phyloP scores from a whole-genome alignment of 495 filamentous ascomycete species.

The Penicilliopsis zonata region DNA sequence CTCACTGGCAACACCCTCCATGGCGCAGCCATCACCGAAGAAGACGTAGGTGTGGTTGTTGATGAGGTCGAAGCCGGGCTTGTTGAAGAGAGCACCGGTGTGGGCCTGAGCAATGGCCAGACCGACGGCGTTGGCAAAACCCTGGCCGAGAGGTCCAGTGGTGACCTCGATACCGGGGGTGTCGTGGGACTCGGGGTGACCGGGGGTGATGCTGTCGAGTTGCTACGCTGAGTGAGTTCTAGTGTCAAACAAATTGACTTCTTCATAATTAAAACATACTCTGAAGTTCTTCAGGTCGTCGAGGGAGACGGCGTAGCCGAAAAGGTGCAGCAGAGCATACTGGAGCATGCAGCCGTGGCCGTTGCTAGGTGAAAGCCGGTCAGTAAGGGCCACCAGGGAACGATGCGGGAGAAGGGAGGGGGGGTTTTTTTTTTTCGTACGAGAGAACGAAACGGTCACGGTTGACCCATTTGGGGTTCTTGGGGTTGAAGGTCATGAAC shows the following conservation, averaged over 20 bases:
- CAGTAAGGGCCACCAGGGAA: neutral
- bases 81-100: constrained; percentile 87
- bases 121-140: constrained; percentile 91
- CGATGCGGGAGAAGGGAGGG: constrained; percentile 1
- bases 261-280: constrained; percentile 40
- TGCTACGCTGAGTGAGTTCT: constrained; percentile 27
- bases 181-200: constrained; percentile 93
- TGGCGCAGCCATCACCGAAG: constrained; percentile 96
- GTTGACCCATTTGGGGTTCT: constrained; percentile 95
- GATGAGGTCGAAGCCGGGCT: constrained; percentile 81
- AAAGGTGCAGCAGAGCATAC: constrained; percentile 95
- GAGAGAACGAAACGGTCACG: constrained; percentile 98
- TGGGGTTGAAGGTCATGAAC: constrained; percentile 99
- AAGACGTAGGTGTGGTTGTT: constrained; percentile 95
- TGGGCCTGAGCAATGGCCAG: constrained; percentile 92
- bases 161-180: constrained; percentile 96
- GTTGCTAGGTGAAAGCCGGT: constrained; percentile 50
- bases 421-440: constrained; percentile 70
- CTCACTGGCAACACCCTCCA: constrained; percentile 95
- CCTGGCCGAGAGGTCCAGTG: constrained; percentile 91
- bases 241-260: constrained; percentile 1
- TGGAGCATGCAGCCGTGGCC: constrained; percentile 99
- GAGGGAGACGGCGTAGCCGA: constrained; percentile 74
- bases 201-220: constrained; percentile 88
- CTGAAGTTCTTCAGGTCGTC: constrained; percentile 94